These are phyloP conservation scores for Mycogone perniciosa DNA, from an alignment of 2,329 filamentous ascomycete species.

Conservation along the genomic window DNA sequence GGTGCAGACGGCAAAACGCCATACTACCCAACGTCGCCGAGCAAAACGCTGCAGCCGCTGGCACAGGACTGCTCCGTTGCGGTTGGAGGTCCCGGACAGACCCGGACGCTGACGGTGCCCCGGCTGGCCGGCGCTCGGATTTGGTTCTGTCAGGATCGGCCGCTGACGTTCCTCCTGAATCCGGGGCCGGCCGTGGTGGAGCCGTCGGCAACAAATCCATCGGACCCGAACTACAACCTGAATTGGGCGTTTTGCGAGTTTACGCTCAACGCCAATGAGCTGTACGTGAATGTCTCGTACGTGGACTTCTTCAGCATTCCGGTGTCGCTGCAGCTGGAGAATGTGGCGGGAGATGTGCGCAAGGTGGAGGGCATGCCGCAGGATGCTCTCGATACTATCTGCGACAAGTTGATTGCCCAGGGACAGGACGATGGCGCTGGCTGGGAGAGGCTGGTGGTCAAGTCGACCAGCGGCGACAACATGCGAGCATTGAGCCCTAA, in stretches of 20 bases:
- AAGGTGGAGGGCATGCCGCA: constrained; percentile 43
- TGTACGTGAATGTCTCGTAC: constrained; percentile 65
- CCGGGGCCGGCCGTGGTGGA: constrained; percentile 67
- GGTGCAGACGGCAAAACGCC: constrained; percentile 58
- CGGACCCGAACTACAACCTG: constrained; percentile 55
- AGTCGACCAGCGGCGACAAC: constrained; percentile 30
- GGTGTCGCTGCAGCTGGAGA: constrained; percentile 50
- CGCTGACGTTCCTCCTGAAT: constrained; percentile 64
- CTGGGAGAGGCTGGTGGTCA: constrained; percentile 48
- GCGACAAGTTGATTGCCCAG: constrained; percentile 39
- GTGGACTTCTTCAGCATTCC: constrained; percentile 69
- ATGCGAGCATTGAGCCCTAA: constrained; percentile 51
- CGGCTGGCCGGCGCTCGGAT: constrained; percentile 64
- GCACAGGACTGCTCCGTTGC: constrained; percentile 55
- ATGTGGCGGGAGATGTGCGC: constrained; percentile 37
- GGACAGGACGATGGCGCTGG: constrained; percentile 39
- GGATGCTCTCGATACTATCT: constrained; percentile 41
- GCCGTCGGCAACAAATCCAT: constrained; percentile 61
- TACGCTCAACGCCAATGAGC: constrained; percentile 54
- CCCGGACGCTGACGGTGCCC: constrained; percentile 57
- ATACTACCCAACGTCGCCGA: constrained; percentile 58
- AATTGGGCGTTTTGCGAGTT: constrained; percentile 66
- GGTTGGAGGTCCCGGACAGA: constrained; percentile 55
- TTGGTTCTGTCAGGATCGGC: constrained; percentile 59
- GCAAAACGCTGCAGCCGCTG: constrained; percentile 43